A percentile compares a stretch with the other conserved stretches of the same genome.
Conservation (phyloP, 768 basidiomycete genomes). For the Holtermanniella nyarrowii region DNA sequence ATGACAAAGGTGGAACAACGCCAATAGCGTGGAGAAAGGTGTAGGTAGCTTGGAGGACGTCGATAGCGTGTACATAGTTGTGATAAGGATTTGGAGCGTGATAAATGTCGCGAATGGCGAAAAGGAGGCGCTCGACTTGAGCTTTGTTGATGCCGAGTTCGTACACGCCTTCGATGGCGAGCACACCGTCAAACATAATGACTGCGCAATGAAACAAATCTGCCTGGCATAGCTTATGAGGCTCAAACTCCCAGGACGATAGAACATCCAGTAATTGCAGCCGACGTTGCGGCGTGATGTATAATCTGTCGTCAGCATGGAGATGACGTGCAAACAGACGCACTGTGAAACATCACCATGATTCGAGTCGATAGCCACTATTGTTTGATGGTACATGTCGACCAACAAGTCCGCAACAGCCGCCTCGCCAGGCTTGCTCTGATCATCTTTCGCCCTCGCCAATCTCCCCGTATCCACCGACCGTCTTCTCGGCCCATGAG, state of each 20-base stretch:
- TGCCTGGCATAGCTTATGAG: conserved; percentile 67
- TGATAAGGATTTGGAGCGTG: conserved; percentile 88
- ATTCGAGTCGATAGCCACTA: conserved; percentile 51
- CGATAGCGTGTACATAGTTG: conserved; percentile 93
- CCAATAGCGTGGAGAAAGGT: conserved; percentile 69
- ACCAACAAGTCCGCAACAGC: conserved; percentile 61
- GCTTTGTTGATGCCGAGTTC: conserved; percentile 44
- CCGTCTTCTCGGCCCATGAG: conserved; percentile 43
- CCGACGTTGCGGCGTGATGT: conserved; percentile 43
- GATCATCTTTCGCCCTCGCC: conserved; percentile 54
- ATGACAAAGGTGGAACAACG: conserved; percentile 65
- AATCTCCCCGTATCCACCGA: conserved; percentile 88
- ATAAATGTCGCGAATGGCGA: conserved; percentile 84
- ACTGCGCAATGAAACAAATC: conserved; percentile 72
- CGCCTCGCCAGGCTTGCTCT: conserved; percentile 11
- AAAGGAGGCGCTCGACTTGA: conserved; percentile 65
- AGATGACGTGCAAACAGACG: conserved; percentile 7
- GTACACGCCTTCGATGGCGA: conserved; percentile 58
- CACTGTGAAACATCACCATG: conserved; percentile 34
- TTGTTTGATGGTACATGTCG: conserved; percentile 74
- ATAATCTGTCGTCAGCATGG: conserved; percentile 1
- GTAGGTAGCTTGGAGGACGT: conserved; percentile 88
- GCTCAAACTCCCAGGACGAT: conserved; percentile 82
- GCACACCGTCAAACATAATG: conserved; percentile 75
- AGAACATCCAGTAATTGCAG: conserved; percentile 56